Base-by-base conservation (phyloP, 345 rosid species). In the Crucihimalaya himalaica region DNA sequence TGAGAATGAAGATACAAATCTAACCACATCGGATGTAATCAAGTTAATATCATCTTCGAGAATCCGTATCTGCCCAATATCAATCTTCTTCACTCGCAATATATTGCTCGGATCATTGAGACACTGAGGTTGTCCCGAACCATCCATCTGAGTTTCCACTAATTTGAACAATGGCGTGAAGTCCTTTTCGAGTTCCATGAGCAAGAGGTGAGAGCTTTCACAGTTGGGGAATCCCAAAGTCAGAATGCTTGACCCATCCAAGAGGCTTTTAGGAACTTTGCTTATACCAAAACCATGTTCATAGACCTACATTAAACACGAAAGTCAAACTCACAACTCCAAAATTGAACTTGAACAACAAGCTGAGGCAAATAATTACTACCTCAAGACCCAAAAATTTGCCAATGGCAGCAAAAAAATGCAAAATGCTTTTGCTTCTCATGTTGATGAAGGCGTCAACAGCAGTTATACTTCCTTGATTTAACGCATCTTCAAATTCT, bases 321-420 rank as follows among this genome's bases (percentile, higher is more conserved):
- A 8, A 56, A 2, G 23, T 71, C 39, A 71, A 57, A 34, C 60
- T 57, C 27, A 19, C 20, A 66, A 20, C 34, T 58, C 64, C 35
- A 37, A 52, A 31, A 48, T 0, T 51, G 37, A 78, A 66, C 64
- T 45, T 52, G 3, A 66, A 53, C 28, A 57, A 50, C 27, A 66
- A 37, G 21, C 25, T 39, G 47, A 51, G 34, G 39, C 16, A 52
- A 60, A 32, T 12, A 43, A 21, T 50, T 56, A 58, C 66, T 85
- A 90, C 99, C 96, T 85, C 87, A n/a, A 96, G 98, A 77, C 98
- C 99, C 78, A 96, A 85, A 71, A 90, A 96, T 73, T 89, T 87
- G 81, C 96, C 96, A 80, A 89, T 82, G 57, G 94, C 84, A 59
- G 99, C 97, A 75, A 90, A 85, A 47, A 92, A 77, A 64, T 89